Evolutionary conservation across 2,329 filamentous ascomycete genomes (phyloP).

Genomic region (Ophiostoma sp.): DNA sequence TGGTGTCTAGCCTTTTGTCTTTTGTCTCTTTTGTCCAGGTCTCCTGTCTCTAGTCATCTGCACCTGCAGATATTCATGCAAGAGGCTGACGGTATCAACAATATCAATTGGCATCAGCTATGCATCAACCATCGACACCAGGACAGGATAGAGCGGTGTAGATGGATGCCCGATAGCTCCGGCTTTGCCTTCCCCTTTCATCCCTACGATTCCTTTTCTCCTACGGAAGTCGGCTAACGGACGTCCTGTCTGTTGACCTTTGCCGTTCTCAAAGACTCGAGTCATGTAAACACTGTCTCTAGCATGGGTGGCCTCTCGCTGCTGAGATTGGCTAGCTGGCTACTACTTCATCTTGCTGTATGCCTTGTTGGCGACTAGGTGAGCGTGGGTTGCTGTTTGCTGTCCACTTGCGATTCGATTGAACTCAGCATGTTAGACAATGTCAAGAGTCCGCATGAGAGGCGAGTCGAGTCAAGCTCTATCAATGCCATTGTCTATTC

Average conservation of each 20-base stretch:
- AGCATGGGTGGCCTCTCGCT: background rate
- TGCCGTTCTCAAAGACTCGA: background rate
- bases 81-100: background rate
- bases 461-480: background rate
- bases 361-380: background rate
- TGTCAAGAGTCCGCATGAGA: background rate
- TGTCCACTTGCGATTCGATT: background rate
- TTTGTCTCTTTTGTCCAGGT: too few species aligned
- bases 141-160: background rate
- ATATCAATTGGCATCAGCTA: background rate
- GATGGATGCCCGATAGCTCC: background rate
- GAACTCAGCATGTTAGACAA: background rate
- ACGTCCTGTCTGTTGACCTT: background rate
- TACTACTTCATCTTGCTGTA: background rate
- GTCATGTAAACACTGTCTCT: background rate
- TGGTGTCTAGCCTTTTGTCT: too few species aligned
- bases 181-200: background rate
- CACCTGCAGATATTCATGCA: background rate
- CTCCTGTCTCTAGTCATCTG: background rate
- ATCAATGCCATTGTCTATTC: background rate
- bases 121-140: background rate
- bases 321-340: background rate
- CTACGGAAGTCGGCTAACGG: too few species aligned
- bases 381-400: background rate
- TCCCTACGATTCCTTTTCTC: too few species aligned